Conservation (phyloP, 768 basidiomycete genomes). For the Obba rivulosa region DNA sequence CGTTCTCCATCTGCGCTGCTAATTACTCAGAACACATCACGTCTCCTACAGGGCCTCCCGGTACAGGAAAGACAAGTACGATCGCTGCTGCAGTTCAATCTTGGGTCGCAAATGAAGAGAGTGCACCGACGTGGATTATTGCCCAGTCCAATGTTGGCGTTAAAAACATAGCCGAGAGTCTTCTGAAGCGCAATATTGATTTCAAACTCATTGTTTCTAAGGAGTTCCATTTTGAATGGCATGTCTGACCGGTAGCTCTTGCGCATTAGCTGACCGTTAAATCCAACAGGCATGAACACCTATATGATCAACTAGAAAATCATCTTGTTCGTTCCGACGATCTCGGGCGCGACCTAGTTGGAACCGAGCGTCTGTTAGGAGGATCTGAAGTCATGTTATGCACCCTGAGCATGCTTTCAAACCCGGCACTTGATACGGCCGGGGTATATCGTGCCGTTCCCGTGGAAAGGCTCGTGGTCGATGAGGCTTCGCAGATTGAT, state of each 20-base stretch:
- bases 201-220: conserved; percentile 47
- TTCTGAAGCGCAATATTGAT: conserved; percentile 44
- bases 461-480: conserved; percentile 44
- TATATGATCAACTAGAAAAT: conserved; percentile 27
- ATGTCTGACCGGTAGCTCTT: background rate
- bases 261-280: too few relatives aligned
- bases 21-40: background rate
- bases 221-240: conserved; percentile 26
- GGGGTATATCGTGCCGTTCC: conserved; percentile 33
- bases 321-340: conserved; percentile 39
- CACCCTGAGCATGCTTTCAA: conserved; percentile 47
- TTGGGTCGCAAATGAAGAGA: conserved; percentile 27
- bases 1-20: too few relatives aligned
- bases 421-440: conserved; percentile 31
- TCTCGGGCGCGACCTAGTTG: conserved; percentile 24
- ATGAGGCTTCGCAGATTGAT: conserved; percentile 51
- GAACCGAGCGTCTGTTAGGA: conserved; percentile 23
- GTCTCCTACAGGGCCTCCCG: conserved; percentile 37
- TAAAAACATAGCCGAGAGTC: conserved; percentile 77
- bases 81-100: conserved; percentile 38
- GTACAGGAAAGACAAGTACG: conserved; percentile 49
- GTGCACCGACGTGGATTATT: conserved; percentile 52
- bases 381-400: conserved; percentile 35
- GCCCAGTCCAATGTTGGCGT: conserved; percentile 83
- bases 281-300: conserved; percentile 43